A percentile compares a stretch with the other conserved stretches of the same genome.
phyloP scores from a whole-genome alignment of 768 basidiomycete genomes.

The Kwoniella bestiolae region DNA sequence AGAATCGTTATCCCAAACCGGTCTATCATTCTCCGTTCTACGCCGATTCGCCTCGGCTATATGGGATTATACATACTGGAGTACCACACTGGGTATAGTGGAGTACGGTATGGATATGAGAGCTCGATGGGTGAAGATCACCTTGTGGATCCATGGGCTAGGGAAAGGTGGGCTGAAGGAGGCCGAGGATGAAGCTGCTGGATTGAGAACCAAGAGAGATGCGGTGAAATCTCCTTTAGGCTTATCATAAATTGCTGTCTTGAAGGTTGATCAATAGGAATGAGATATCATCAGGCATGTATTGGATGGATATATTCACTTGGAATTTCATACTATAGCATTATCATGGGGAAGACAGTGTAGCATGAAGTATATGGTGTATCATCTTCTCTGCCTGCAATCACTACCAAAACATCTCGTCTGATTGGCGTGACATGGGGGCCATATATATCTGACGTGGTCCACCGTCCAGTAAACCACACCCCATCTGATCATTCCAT shows the following conservation, averaged over 20 bases:
- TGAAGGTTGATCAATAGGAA: no score
- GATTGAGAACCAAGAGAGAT: conserved; percentile 26
- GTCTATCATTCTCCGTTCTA: conserved; percentile 33
- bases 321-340: no score
- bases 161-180: conserved; percentile 44
- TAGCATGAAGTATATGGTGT: no score
- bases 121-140: conserved; percentile 46
- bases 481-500: no score
- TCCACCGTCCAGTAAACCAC: no score
- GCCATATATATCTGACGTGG: no score
- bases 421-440: no score
- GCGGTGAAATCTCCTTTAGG: neutral
- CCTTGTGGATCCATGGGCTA: conserved; percentile 49
- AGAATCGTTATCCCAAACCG: conserved; percentile 16
- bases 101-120: conserved; percentile 53
- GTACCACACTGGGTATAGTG: conserved; percentile 39
- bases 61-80: conserved; percentile 44
- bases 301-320: no score
- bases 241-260: conserved; percentile 1
- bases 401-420: no score
- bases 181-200: conserved; percentile 48
- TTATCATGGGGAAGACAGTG: no score
- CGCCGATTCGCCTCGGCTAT: conserved; percentile 20
- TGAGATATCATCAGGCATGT: no score
- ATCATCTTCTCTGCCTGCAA: no score